Evolutionary conservation across 257 asterid genomes (phyloP).

Genomic region (Coffea canephora): DNA sequence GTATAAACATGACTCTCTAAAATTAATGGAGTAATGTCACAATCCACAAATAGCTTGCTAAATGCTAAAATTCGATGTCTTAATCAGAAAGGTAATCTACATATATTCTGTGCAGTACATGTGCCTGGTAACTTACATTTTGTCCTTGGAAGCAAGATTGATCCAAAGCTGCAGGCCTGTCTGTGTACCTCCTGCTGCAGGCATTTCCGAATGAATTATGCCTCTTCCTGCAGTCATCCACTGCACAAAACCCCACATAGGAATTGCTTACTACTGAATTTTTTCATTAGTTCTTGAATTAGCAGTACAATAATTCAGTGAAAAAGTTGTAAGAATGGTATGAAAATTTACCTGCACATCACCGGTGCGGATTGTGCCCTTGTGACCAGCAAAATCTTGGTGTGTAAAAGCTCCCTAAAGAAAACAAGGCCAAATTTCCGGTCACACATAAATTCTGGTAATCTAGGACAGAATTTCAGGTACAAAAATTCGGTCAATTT

Average conservation of each 20-base stretch:
- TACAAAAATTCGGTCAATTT: neutral
- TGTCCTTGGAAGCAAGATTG: conserved; percentile 85
- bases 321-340: neutral
- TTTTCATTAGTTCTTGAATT: neutral
- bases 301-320: neutral
- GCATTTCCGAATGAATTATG: conserved; percentile 96
- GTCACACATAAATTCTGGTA: neutral
- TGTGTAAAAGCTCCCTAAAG: conserved; percentile 78
- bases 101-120: neutral
- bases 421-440: conserved; percentile 4
- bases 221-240: conserved; percentile 99
- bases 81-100: neutral
- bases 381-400: conserved; percentile 93
- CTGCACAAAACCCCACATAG: conserved; percentile 34
- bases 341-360: conserved; percentile 72
- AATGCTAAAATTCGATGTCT: neutral
- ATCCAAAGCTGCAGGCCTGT: conserved; percentile 86
- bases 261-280: neutral
- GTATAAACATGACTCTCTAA: neutral
- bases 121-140: conserved; percentile 54
- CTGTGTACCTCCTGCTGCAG: conserved; percentile 72
- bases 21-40: neutral
- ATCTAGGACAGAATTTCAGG: neutral
- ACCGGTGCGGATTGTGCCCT: conserved; percentile 75
- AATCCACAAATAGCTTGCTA: neutral